Base-by-base conservation (phyloP, 164 flowering plant species). In the Sedum album region DNA sequence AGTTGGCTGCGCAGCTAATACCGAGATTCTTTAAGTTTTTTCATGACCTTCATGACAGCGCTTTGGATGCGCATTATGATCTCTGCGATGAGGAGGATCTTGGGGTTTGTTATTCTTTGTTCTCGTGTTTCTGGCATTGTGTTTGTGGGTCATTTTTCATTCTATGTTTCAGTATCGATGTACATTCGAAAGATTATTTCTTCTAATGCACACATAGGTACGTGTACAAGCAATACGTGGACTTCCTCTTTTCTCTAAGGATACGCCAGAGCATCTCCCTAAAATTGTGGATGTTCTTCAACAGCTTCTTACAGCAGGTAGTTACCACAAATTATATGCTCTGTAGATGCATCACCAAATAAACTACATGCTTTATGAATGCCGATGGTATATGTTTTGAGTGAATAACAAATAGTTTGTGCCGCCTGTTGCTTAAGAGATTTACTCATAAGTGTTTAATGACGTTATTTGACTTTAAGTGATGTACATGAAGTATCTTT, bases 171-270 rank as follows among this genome's bases (percentile, higher is more conserved):
- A 36, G 18, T 65, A 28, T 21, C 31, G 28, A 18, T n/a, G 30
- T 38, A 64, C 44, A 18, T 65, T 41, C 1, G 15, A 4, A 15
- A 65, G 17, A 33, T 9, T 33, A n/a, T 14, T 18, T 65, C 30
- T 41, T 38, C 25, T 41, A 10, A 31, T 30, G 31, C 67, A 53
- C 70, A 55, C 76, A 21, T 75, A 91, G 99, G 81, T 91, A 57
- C 85, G 99, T 11, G 94, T 91, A 33, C 98, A 93, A 82, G 98
- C 97, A 18, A 93, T 93, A 71, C 89, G 97, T 44, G 97, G 96
- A 17, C 95, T 93, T 76, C 98, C 97, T 17, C 89, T 93, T 66
- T 86, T 93, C 73, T 89, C 96, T 84, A 91, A 89, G 84, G 98
- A 91, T 76, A 84, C 88, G 23, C 90, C 96, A 6, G 90, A 87